Evolutionary conservation across 2,329 filamentous ascomycete species (phyloP).

Genomic region (Parasarocladium wereldwijsianum): DNA sequence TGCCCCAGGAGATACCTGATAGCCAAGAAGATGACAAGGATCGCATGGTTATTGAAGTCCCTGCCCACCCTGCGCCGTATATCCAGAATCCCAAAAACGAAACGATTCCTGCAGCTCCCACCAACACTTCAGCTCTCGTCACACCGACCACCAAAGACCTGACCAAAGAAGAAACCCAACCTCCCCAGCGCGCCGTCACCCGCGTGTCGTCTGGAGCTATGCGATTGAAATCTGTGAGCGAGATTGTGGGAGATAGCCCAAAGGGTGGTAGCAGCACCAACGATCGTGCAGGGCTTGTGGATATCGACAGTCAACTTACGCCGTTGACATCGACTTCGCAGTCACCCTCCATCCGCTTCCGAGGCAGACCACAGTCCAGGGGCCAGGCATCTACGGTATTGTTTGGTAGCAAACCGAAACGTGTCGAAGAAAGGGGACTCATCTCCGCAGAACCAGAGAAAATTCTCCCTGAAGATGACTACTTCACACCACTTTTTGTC

Average conservation of each 20-base stretch:
- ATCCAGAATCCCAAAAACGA: slow-evolving; percentile 6
- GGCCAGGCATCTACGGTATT: slow-evolving; percentile 61
- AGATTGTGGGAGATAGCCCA: slow-evolving; percentile 50
- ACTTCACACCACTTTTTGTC: slow-evolving; percentile 48
- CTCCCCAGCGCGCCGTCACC: slow-evolving; percentile 44
- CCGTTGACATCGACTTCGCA: slow-evolving; percentile 27
- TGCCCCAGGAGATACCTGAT: slow-evolving; percentile 17
- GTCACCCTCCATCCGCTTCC: slow-evolving; percentile 21
- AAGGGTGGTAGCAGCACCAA: slow-evolving; percentile 15
- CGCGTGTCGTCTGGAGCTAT: slow-evolving; percentile 56
- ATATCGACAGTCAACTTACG: slow-evolving; percentile 20
- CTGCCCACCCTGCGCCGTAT: too few species aligned
- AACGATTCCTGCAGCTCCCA: not conserved
- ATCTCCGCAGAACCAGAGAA: slow-evolving; percentile 22
- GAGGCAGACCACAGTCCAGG: slow-evolving; percentile 23
- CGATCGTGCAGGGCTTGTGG: slow-evolving; percentile 19
- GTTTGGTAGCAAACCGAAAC: slow-evolving; percentile 53
- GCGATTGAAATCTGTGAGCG: slow-evolving; percentile 56
- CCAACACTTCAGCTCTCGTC: not conserved
- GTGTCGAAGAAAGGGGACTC: slow-evolving; percentile 30
- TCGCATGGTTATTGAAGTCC: slow-evolving; percentile 18
- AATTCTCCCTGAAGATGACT: slow-evolving; percentile 39
- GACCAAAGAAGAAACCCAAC: slow-evolving; percentile 10
- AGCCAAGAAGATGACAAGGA: slow-evolving; percentile 18
- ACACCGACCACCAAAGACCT: slow-evolving; percentile 4